These are phyloP conservation scores for Citrus sinensis DNA, from an alignment of 345 rosid species.

Conservation along the genomic window DNA sequence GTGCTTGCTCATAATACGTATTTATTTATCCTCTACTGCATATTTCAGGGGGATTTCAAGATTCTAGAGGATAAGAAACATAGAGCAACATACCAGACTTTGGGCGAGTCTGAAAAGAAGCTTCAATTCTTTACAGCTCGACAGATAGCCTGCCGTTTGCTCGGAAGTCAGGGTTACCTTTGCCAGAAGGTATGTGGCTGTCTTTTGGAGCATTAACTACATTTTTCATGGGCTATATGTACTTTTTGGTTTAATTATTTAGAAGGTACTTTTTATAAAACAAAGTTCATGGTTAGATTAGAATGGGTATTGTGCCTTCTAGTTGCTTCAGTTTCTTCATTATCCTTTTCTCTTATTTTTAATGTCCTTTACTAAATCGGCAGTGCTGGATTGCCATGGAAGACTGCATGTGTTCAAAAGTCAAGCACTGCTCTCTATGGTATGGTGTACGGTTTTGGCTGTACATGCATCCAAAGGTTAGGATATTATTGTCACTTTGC, in stretches of 20 bases:
- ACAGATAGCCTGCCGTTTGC: constrained; percentile 81
- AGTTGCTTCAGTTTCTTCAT: not conserved
- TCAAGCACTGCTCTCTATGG: constrained; percentile 62
- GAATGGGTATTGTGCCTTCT: not conserved
- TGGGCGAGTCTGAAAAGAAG: constrained; percentile 74
- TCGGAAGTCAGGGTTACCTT: constrained; percentile 90
- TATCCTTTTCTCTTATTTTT: not conserved
- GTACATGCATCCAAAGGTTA: constrained; percentile 98
- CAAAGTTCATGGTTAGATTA: not conserved
- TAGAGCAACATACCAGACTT: constrained; percentile 72
- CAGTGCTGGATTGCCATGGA: constrained; percentile 98
- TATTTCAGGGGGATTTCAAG: constrained; percentile 64
- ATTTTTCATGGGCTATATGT: not conserved
- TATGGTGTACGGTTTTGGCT: constrained; percentile 77
- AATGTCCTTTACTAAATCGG: constrained; percentile 10
- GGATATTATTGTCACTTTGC: constrained; percentile 7
- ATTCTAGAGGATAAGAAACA: constrained; percentile 86
- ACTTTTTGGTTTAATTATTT: not conserved
- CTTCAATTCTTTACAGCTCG: constrained; percentile 80
- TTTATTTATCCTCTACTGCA: not conserved
- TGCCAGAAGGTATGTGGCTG: constrained; percentile 68
- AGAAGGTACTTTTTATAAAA: not conserved
- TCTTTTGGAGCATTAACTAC: not conserved
- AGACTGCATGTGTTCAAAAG: constrained; percentile 84
- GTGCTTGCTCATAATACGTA: not conserved